Evolutionary conservation across 2,329 filamentous ascomycete genomes (phyloP).

Genomic region (Alternaria burnsii): DNA sequence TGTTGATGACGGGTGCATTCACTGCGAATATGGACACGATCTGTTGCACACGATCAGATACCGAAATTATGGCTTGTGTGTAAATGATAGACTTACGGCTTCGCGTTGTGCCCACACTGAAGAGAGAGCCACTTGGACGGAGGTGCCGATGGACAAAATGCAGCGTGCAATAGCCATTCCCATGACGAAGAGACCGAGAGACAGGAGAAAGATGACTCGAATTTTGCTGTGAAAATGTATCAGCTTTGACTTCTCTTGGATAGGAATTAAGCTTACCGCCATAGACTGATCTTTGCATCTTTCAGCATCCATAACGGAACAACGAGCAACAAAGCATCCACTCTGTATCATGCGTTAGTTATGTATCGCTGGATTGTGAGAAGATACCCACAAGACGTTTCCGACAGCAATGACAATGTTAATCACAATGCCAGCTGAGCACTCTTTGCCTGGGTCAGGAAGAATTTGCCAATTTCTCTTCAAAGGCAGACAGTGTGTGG

Average conservation of each 20-base stretch:
- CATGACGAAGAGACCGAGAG: conserved; percentile 6
- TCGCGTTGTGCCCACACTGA: conserved; percentile 12
- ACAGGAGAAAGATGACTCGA: conserved; percentile 4
- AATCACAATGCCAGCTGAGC: not conserved
- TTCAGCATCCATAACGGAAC: conserved; percentile 8
- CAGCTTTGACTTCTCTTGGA: not conserved
- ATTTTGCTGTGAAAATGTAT: not conserved
- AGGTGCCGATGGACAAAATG: conserved; percentile 6
- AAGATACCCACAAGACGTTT: not conserved
- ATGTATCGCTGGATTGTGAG: fast-evolving
- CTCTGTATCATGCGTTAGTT: not conserved
- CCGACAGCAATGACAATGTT: conserved; percentile 6
- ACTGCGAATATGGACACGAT: conserved; percentile 8
- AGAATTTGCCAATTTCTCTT: conserved; percentile 2
- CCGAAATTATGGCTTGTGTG: not conserved
- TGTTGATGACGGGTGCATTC: conserved; percentile 9
- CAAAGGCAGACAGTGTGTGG: conserved; percentile 8
- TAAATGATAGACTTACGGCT: not conserved
- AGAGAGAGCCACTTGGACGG: conserved; percentile 7
- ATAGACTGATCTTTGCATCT: conserved; percentile 2
- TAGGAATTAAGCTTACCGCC: not conserved
- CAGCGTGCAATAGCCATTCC: conserved; percentile 8
- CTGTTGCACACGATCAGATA: not conserved
- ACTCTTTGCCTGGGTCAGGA: conserved; percentile 2
- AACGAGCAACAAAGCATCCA: conserved; percentile 3